Evolutionary conservation across 2,329 filamentous ascomycete species (phyloP), one percentile per base, ranked within the genome.

Genomic region (Tolypocladium tropicale): DNA sequence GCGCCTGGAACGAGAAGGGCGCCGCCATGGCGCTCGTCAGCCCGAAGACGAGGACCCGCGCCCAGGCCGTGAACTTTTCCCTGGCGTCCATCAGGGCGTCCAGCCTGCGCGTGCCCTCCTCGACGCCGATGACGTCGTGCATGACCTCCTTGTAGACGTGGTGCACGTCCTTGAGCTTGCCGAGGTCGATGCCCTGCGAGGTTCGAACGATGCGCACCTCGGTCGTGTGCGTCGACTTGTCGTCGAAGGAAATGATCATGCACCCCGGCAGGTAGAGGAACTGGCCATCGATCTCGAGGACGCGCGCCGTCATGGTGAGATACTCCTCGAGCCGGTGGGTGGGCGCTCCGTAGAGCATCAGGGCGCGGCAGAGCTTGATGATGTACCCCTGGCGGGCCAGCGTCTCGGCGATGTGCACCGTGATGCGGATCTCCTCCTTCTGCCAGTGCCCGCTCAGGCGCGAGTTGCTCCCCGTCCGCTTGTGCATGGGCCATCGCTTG

Each of bases 211-310:
- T 80, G 60, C 84, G 81, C 57, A 87, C 82, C 63, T 86, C 83
- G 18, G 82, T 84, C 1, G 84, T 88, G 60, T 86, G 84, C 0
- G 83, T 84, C 0, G 78, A 73, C 53, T 68, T 72, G 62, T 92
- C 88, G 65, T 89, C 90, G 64, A 96, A 96, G 0, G 90, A 93
- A 62, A 95, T 85, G 57, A 96, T 87, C 91, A 96, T 96, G 65
- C 89, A 94, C 6, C 90, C 90, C 0, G 91, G 91, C 39, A 96
- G 80, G 64, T 96, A 96, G 30, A 96, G 74, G 63, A 94, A 96
- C 63, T 95, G 90, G 9, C 88, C 88, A 60, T 95, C 88, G 33
- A 95, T 91, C 68, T 91, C 88, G 37, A 96, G 78, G 4, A 92
- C 88, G 23, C 88, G 81, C 5, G 91, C 86, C 6, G 88, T 89